These are phyloP conservation scores for Clohesyomyces aquaticus DNA, from an alignment of 495 filamentous ascomycete species.

Conservation along the genomic window DNA sequence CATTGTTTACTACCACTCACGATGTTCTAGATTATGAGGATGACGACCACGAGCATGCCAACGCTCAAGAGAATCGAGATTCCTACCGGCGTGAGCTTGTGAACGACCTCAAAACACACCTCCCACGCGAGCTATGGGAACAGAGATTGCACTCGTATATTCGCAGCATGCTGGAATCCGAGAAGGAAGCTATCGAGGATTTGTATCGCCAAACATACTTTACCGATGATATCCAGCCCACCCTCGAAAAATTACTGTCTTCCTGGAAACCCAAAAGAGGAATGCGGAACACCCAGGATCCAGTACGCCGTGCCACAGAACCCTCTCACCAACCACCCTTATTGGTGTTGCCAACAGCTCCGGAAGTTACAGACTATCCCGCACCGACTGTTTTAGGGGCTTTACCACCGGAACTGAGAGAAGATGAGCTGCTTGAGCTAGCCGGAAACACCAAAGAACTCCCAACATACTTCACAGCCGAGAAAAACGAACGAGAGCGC, in stretches of 20 bases:
- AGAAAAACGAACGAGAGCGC: no score
- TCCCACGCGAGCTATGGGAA: neutral
- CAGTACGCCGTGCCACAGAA: no score
- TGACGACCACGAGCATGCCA: neutral
- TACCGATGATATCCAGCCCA: neutral
- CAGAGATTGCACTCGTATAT: neutral
- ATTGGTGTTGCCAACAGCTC: neutral
- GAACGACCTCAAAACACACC: neutral
- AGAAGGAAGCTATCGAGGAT: neutral
- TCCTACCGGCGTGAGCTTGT: neutral
- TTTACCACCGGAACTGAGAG: neutral
- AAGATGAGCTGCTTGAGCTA: no score
- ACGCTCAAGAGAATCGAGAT: neutral
- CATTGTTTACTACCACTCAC: neutral
- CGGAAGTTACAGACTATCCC: neutral
- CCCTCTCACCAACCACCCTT: no score
- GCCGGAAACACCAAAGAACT: neutral
- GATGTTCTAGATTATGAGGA: neutral
- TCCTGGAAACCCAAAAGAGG: neutral
- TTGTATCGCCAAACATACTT: neutral
- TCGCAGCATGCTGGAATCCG: neutral
- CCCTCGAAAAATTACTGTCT: neutral
- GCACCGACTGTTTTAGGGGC: neutral
- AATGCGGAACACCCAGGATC: no score
- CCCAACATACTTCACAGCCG: no score